A percentile compares a stretch with the other conserved stretches of the same genome.
phyloP scores from a whole-genome alignment of 139 green algal genomes.

The Chlorella vulgaris region DNA sequence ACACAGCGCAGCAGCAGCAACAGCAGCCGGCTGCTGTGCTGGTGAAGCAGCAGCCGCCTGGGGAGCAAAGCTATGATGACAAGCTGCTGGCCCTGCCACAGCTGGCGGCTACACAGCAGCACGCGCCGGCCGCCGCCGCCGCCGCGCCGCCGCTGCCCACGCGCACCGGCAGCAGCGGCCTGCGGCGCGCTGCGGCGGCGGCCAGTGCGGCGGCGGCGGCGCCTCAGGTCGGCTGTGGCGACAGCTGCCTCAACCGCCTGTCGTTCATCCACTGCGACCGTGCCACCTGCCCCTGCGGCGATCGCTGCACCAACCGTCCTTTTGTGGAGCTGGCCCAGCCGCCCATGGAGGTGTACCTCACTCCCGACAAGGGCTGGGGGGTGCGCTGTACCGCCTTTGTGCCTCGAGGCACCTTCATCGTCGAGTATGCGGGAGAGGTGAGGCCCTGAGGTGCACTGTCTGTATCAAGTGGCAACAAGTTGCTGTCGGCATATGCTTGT shows the following conservation, averaged over 20 bases:
- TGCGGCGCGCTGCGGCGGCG: neutral
- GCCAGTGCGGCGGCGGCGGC: slow-evolving; percentile 14
- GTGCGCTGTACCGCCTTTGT: slow-evolving; percentile 64
- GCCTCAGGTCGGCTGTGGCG: slow-evolving; percentile 55
- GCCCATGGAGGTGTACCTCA: slow-evolving; percentile 75
- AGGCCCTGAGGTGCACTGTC: neutral
- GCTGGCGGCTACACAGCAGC: neutral
- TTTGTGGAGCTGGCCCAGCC: slow-evolving; percentile 74
- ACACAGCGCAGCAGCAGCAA: neutral
- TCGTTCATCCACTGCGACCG: slow-evolving; percentile 81
- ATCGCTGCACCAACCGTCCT: slow-evolving; percentile 77
- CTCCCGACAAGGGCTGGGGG: slow-evolving; percentile 74
- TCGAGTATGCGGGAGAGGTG: slow-evolving; percentile 88
- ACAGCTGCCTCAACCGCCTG: slow-evolving; percentile 71
- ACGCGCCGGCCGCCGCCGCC: neutral
- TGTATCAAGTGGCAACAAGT: too few relatives aligned
- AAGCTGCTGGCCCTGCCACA: too few relatives aligned
- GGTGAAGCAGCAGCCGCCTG: neutral
- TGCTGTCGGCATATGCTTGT: too few relatives aligned
- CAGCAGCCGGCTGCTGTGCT: neutral
- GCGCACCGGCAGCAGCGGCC: slow-evolving; percentile 23
- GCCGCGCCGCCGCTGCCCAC: neutral
- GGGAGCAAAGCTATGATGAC: too few relatives aligned
- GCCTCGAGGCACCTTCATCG: slow-evolving; percentile 69
- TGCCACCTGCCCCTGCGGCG: slow-evolving; percentile 75